Conservation (phyloP, 495 filamentous ascomycete genomes). For the Apodospora peruviana region DNA sequence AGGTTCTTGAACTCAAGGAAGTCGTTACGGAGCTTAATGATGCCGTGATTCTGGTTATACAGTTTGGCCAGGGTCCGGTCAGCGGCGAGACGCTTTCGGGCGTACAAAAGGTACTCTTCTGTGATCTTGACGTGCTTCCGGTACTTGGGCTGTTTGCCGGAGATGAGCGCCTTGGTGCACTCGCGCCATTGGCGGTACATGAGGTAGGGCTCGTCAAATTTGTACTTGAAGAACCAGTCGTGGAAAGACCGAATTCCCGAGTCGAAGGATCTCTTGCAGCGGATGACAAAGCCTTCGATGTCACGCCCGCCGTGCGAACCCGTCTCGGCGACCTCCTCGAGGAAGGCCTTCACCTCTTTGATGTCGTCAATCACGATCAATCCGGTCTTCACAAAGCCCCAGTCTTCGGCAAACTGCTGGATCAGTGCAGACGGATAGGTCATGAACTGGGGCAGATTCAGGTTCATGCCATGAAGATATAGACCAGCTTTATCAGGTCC, state of each 20-base stretch:
- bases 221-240: slow-evolving; percentile 99
- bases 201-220: slow-evolving; percentile 97
- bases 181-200: slow-evolving; percentile 99
- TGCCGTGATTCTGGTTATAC: slow-evolving; percentile 90
- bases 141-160: slow-evolving; percentile 64
- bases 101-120: slow-evolving; percentile 81
- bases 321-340: slow-evolving; percentile 76
- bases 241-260: slow-evolving; percentile 43
- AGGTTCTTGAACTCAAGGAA: slow-evolving; percentile 76
- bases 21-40: slow-evolving; percentile 81
- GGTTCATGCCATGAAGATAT: slow-evolving; percentile 93
- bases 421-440: slow-evolving; percentile 76
- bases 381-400: slow-evolving; percentile 89
- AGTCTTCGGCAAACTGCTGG: slow-evolving; percentile 81
- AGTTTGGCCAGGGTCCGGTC: slow-evolving; percentile 56
- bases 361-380: slow-evolving; percentile 74
- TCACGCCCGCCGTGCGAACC: slow-evolving; percentile 85
- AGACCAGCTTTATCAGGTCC: slow-evolving; percentile 77
- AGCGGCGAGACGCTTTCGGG: slow-evolving; percentile 61
- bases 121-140: slow-evolving; percentile 89
- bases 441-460: slow-evolving; percentile 82
- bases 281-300: slow-evolving; percentile 94
- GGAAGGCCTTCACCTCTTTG: slow-evolving; percentile 64
- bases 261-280: slow-evolving; percentile 60
- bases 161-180: slow-evolving; percentile 85